Conservation (phyloP, 805 yeast species). For the Alloascoidea africana region DNA sequence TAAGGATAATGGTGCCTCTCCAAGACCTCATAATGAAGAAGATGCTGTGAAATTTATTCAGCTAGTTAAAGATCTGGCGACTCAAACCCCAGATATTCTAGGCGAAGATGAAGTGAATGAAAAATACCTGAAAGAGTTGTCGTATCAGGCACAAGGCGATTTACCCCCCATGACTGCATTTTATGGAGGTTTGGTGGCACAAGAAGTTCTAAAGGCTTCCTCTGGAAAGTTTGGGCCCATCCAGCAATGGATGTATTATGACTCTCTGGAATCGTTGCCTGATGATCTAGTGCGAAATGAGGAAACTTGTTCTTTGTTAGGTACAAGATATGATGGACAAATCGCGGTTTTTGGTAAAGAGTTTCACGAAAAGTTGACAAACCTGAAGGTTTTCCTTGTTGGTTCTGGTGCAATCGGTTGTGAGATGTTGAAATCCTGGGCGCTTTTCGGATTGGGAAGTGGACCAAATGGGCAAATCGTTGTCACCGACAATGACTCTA, state of each 20-base stretch:
- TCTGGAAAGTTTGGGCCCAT: conserved; percentile 93
- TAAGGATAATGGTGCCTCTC: conserved; percentile 48
- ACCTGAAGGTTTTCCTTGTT: conserved; percentile 75
- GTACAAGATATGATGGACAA: conserved; percentile 85
- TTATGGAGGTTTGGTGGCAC: conserved; percentile 90
- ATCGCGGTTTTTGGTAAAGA: conserved; percentile 84
- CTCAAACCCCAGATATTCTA: conserved; percentile 39
- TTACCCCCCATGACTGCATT: conserved; percentile 82
- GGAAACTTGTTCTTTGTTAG: conserved; percentile 58
- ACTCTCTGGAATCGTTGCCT: conserved; percentile 86
- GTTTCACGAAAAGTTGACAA: conserved; percentile 59
- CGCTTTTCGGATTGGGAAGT: conserved; percentile 86
- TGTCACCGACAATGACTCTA: conserved; percentile 88
- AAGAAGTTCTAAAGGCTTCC: conserved; percentile 89
- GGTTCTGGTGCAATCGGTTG: conserved; percentile 99
- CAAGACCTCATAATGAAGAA: conserved; percentile 58
- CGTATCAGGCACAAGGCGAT: conserved; percentile 85
- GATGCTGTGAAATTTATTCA: conserved; percentile 58
- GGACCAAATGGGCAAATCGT: conserved; percentile 77
- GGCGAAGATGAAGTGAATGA: conserved; percentile 42
- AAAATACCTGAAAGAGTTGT: conserved; percentile 50
- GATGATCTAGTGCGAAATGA: conserved; percentile 41
- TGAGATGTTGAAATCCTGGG: conserved; percentile 97
- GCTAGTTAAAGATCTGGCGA: conserved; percentile 42
- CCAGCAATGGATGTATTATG: conserved; percentile 85